Base-by-base conservation (phyloP, 805 yeast genomes). In the Kuraishia ogatae region DNA sequence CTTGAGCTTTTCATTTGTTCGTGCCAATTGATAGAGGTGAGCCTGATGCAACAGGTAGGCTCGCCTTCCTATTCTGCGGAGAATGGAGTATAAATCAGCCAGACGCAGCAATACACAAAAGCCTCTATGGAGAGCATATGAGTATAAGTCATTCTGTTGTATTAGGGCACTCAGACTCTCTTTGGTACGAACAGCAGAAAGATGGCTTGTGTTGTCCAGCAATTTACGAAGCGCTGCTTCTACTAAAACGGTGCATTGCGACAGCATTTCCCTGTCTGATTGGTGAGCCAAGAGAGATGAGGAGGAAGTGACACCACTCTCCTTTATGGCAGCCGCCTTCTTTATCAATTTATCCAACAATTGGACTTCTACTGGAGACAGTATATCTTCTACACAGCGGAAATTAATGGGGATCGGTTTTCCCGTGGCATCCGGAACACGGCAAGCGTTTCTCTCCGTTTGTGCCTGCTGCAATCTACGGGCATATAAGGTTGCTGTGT, bases 51-150 rank as follows among this genome's bases (percentile, higher is more conserved):
- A 74, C 23, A 73, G 64, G 59, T 72, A 79, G 6, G 78, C 61
- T 50, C 76, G 73, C 56, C 80, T 71, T 2, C 84, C 84, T 53
- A 75, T 68, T 56, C 71, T 71, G 52, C 85, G 68, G 22, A 78
- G 60, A 2, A 77, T 65, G 4, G 76, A 70, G 60, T 80, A 80
- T 35, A 80, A 54, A 60, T 81, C 85, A 50, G 83, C 81, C 48
- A 78, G 61, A 51, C 81, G 66, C 39, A 79, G 60, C 3, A 80
- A 67, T 54, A 75, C 58, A 6, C 73, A 56, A 53, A 78, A 69
- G 4, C 72, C 60, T 29, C 72, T 66, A 59, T 81, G 84, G 1
- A 74, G 46, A 24, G 43, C 7, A 24, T 48, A 48, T 3, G 50
- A 35, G 13, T 35, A 35, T 3, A 35, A 8, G 13, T 15, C 17